Percentiles rank a stretch among this genome's conserved stretches.
Evolutionary conservation across 169 alveolate genomes (phyloP).

Genomic region (Amoebophrya sp.): DNA sequence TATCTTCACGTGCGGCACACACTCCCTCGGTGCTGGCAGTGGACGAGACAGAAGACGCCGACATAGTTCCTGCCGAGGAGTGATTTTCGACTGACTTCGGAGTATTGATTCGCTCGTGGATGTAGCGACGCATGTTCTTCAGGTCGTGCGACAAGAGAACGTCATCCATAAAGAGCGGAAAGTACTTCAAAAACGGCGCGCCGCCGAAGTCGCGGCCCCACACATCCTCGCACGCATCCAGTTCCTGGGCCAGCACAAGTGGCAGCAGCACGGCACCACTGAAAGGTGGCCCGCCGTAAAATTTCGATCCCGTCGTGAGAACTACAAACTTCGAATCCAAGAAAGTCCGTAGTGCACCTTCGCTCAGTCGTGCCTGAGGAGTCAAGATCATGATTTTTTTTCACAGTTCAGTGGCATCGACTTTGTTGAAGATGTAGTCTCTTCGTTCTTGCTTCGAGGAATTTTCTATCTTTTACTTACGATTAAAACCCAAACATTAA

Average conservation of each 20-base stretch:
- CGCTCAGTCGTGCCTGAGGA: no score
- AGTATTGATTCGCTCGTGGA: neutral
- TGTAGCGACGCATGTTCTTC: neutral
- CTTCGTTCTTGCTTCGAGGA: no score
- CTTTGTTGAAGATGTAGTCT: no score
- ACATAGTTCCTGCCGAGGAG: no score
- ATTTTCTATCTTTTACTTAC: no score
- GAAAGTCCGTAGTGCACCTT: neutral
- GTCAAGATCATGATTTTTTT: no score
- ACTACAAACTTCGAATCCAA: neutral
- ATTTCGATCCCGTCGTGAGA: neutral
- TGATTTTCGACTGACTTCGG: no score
- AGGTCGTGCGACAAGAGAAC: neutral
- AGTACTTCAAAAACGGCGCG: neutral
- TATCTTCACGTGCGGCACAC: no score
- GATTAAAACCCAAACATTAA: no score
- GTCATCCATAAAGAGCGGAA: slow-evolving; percentile 1
- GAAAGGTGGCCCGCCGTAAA: slow-evolving; percentile 15
- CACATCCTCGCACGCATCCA: neutral
- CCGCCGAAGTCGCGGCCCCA: neutral
- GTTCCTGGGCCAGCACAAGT: neutral
- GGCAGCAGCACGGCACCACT: slow-evolving; percentile 2
- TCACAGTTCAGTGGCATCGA: no score
- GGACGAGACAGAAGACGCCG: no score
- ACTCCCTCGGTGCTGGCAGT: slow-evolving; percentile 14